These are phyloP conservation scores for Polytrichum formosum DNA, from an alignment of 225 moss, liverwort and hornwort species.

Conservation along the genomic window DNA sequence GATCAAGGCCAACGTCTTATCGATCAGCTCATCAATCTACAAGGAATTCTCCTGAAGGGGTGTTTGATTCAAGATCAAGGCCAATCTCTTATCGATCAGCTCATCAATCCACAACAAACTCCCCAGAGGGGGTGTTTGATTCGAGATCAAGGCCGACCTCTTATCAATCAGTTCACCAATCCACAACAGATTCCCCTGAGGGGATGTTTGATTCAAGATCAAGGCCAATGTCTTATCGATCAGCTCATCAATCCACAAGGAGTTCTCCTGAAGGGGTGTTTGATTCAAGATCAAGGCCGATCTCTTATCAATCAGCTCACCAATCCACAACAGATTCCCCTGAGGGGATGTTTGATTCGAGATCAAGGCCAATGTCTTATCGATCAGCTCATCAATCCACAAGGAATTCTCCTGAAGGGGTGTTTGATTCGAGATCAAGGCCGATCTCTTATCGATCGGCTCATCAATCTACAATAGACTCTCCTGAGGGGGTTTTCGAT, in stretches of 20 bases:
- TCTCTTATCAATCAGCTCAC: neutral
- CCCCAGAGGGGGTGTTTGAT: neutral
- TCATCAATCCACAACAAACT: neutral
- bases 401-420: neutral
- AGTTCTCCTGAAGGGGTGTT: neutral
- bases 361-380: neutral
- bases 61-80: neutral
- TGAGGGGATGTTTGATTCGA: too few species aligned
- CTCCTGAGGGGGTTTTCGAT: neutral
- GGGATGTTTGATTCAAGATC: neutral
- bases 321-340: neutral
- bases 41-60: neutral
- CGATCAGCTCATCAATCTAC: neutral
- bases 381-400: constrained; percentile 6
- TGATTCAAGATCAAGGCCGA: neutral
- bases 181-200: neutral
- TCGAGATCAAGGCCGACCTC: neutral
- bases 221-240: neutral
- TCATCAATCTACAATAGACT: neutral
- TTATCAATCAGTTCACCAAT: constrained; percentile 10
- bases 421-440: too few species aligned
- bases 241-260: neutral
- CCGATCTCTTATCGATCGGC: neutral
- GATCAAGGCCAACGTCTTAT: neutral
- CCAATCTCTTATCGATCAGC: neutral